Conservation (phyloP, 345 rosid genomes). For the Bretschneidera sinensis region DNA sequence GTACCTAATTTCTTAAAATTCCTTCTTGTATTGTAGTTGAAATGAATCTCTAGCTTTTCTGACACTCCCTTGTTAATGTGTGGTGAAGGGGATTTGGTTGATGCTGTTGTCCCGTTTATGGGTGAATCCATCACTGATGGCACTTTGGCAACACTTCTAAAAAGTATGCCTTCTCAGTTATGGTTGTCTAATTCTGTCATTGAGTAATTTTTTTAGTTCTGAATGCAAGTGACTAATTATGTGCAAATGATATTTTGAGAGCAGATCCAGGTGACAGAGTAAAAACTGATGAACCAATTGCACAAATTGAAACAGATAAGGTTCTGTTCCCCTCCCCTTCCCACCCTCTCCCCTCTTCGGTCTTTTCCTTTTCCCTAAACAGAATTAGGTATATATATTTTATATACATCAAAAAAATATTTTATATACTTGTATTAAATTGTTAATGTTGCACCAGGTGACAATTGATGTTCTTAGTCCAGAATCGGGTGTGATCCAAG, state of each 20-base stretch:
- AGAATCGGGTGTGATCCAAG: slow-evolving; percentile 73
- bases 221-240: too few species aligned
- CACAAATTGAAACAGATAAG: slow-evolving; percentile 97
- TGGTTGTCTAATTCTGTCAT: too few species aligned
- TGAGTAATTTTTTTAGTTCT: too few species aligned
- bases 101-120: slow-evolving; percentile 83
- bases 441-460: slow-evolving; percentile 37
- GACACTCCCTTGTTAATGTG: slow-evolving; percentile 18
- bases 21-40: too few species aligned
- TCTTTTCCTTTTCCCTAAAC: background rate
- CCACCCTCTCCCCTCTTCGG: background rate
- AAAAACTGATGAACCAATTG: slow-evolving; percentile 80
- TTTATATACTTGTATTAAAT: slow-evolving; percentile 13
- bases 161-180: too few species aligned
- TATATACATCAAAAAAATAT: too few species aligned
- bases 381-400: slow-evolving; percentile 5
- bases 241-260: slow-evolving; percentile 5
- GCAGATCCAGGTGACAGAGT: slow-evolving; percentile 94
- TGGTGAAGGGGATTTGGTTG: slow-evolving; percentile 56
- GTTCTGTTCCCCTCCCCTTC: slow-evolving; percentile 26
- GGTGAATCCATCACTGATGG: slow-evolving; percentile 94
- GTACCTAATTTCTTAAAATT: too few species aligned
- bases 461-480: slow-evolving; percentile 87
- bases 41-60: slow-evolving; percentile 10
- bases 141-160: slow-evolving; percentile 66